phyloP scores from a whole-genome alignment of 2,329 filamentous ascomycete genomes.

The Thielaviopsis musarum region DNA sequence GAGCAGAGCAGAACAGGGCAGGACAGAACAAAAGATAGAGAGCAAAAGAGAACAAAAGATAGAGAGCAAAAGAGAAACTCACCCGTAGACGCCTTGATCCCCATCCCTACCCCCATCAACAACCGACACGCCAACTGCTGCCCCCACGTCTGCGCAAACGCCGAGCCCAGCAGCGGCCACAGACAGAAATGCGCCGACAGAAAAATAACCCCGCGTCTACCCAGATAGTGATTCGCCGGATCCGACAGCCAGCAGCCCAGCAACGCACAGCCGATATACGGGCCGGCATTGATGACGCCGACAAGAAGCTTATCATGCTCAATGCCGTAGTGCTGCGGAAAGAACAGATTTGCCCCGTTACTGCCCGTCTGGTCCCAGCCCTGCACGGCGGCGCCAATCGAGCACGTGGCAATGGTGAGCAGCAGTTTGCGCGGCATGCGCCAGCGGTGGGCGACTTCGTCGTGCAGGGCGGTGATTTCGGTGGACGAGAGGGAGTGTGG shows the following conservation, averaged over 20 bases:
- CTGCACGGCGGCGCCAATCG: constrained; percentile 37
- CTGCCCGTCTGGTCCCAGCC: constrained; percentile 49
- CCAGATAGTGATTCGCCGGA: constrained; percentile 45
- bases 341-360: constrained; percentile 45
- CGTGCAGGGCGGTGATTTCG: constrained; percentile 21
- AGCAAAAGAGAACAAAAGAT: too few species aligned
- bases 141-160: constrained; percentile 39
- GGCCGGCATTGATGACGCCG: constrained; percentile 22
- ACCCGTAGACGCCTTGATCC: constrained; percentile 27
- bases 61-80: neutral
- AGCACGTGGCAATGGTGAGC: constrained; percentile 33
- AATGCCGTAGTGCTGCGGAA: constrained; percentile 28
- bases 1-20: too few species aligned
- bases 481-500: constrained; percentile 18
- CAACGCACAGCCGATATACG: constrained; percentile 24
- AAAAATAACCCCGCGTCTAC: constrained; percentile 50
- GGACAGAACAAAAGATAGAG: neutral
- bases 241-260: constrained; percentile 40
- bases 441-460: constrained; percentile 42
- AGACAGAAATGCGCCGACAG: constrained; percentile 45
- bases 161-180: constrained; percentile 42
- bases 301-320: constrained; percentile 26
- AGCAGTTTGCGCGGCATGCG: constrained; percentile 28
- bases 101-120: constrained; percentile 45
- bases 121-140: constrained; percentile 32